Evolutionary conservation across 352 stramenopile species (phyloP).

Genomic region (Lagenidium sp.): DNA sequence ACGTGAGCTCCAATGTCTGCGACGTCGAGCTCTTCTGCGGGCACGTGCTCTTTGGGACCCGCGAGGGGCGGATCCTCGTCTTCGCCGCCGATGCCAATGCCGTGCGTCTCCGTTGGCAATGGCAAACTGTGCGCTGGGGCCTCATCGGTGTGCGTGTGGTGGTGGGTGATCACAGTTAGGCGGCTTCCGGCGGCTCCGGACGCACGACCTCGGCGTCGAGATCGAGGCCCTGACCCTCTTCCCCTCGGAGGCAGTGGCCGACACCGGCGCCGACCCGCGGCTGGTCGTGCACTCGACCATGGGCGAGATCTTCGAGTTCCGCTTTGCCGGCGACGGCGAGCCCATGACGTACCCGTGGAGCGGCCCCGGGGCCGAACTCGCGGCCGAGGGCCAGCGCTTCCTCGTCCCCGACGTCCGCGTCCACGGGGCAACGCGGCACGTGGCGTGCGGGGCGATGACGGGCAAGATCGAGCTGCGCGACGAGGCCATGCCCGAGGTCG

Average conservation of each 20-base stretch:
- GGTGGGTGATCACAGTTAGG: too few species aligned
- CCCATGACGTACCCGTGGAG: constrained; percentile 24
- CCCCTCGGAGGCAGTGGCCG: too few species aligned
- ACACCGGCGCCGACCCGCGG: constrained; percentile 2
- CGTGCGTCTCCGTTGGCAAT: constrained; percentile 8
- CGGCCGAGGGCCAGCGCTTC: too few species aligned
- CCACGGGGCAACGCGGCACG: constrained; percentile 3
- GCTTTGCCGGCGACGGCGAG: constrained; percentile 11
- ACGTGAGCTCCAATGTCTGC: constrained; percentile 61
- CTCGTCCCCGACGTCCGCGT: constrained; percentile 31
- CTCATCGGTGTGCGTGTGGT: too few species aligned
- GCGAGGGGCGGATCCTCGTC: constrained; percentile 48
- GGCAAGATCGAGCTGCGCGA: constrained; percentile 9
- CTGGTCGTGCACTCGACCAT: constrained; percentile 42
- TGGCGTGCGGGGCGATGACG: constrained; percentile 11
- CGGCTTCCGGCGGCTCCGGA: constrained; percentile 37
- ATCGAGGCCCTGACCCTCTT: constrained; percentile 39
- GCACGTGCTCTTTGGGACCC: constrained; percentile 52
- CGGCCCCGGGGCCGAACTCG: constrained; percentile 11
- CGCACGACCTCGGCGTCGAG: constrained; percentile 45
- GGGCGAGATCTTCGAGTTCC: constrained; percentile 39
- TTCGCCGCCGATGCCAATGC: constrained; percentile 26
- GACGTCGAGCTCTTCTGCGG: constrained; percentile 36
- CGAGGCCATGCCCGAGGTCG: constrained; percentile 1
- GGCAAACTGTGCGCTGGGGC: too few species aligned